Conservation (phyloP, 2,329 filamentous ascomycete species). For the Alternaria sp. region DNA sequence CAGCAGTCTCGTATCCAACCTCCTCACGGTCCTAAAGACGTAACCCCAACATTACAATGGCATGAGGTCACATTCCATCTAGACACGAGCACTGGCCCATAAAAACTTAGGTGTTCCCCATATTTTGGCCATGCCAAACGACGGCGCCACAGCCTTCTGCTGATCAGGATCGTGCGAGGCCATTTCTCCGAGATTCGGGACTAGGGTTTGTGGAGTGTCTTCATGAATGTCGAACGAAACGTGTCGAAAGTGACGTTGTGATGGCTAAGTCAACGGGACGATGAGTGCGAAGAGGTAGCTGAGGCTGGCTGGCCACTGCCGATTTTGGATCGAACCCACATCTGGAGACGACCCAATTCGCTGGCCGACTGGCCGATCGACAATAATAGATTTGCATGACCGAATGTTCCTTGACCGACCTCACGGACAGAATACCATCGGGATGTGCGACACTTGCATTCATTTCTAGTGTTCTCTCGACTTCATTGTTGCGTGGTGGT, state of each 20-base stretch:
- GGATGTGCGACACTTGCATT: slow-evolving; percentile 16
- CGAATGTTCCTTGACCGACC: slow-evolving; percentile 1
- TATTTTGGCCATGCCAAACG: slow-evolving; percentile 9
- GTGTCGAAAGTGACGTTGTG: slow-evolving; percentile 8
- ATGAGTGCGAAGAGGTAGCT: neutral
- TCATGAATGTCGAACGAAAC: slow-evolving; percentile 15
- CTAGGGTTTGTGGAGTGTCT: slow-evolving; percentile 4
- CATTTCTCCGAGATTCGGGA: slow-evolving; percentile 7
- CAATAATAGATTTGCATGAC: slow-evolving; percentile 15
- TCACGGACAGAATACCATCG: slow-evolving; percentile 3
- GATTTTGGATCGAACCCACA: neutral
- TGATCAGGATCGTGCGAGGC: slow-evolving; percentile 2
- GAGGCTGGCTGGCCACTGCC: slow-evolving; percentile 7
- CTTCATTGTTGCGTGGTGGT: neutral
- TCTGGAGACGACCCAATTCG: slow-evolving; percentile 1
- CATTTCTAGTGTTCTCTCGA: slow-evolving; percentile 18
- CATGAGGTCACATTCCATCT: slow-evolving; percentile 31
- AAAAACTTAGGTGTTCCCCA: slow-evolving; percentile 22
- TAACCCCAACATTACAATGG: slow-evolving; percentile 19
- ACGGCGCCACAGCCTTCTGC: slow-evolving; percentile 10
- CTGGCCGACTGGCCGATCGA: neutral
- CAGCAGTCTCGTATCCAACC: slow-evolving; percentile 9
- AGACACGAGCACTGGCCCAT: slow-evolving; percentile 23
- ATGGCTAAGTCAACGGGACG: slow-evolving; percentile 3
- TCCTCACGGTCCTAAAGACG: neutral